Evolutionary conservation across 2,329 filamentous ascomycete species (phyloP).

Genomic region (Trichocomaceae sp.): DNA sequence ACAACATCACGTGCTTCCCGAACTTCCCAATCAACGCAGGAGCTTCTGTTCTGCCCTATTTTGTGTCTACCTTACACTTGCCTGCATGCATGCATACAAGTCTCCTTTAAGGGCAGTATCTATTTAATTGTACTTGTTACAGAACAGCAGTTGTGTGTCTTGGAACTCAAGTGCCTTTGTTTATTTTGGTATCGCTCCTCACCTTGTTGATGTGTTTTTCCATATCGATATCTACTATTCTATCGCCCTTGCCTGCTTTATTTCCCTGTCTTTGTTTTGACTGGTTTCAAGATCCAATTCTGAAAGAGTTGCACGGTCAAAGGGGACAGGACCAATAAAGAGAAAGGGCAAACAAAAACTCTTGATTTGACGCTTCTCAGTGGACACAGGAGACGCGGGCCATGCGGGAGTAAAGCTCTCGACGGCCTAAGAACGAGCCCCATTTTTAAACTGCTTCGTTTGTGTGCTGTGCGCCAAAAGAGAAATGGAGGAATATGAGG

Average conservation of each 20-base stretch:
- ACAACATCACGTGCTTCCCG: conserved; percentile 6
- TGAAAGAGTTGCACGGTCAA: background rate
- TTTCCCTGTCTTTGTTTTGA: background rate
- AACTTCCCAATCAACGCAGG: conserved; percentile 9
- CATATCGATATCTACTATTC: background rate
- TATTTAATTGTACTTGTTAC: background rate
- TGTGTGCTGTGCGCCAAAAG: background rate
- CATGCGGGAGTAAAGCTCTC: conserved; percentile 12
- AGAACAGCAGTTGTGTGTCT: background rate
- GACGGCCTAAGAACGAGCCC: conserved; percentile 5
- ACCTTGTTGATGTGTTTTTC: background rate
- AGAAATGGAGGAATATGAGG: conserved; percentile 31
- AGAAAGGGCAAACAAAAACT: background rate
- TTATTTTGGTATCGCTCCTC: background rate
- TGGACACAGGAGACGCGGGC: background rate
- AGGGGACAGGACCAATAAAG: background rate
- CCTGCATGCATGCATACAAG: background rate
- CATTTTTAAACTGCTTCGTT: conserved; percentile 6
- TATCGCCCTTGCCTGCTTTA: background rate
- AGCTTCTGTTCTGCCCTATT: conserved; percentile 10
- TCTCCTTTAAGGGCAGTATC: background rate
- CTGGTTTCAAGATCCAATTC: background rate
- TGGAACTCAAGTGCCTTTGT: background rate
- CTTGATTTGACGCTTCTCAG: background rate
- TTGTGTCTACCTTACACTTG: background rate